phyloP scores from a whole-genome alignment of 2,329 filamentous ascomycete species.

The Scedosporium aurantiacum region DNA sequence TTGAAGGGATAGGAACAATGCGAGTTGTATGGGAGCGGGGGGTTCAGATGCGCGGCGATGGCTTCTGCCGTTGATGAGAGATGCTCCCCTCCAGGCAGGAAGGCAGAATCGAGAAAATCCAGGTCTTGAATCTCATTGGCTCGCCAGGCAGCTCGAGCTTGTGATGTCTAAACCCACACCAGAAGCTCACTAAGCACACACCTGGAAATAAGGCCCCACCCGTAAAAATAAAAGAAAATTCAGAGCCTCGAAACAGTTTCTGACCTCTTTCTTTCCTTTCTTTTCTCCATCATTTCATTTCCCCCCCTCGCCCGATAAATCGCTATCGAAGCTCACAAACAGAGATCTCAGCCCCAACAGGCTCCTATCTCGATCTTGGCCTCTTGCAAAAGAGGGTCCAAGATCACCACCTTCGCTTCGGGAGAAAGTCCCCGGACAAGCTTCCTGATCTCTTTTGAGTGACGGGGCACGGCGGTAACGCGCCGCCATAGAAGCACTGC shows the following conservation, averaged over 20 bases:
- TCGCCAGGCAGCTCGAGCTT: not conserved
- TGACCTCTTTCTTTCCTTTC: constrained; percentile 15
- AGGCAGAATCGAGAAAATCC: not conserved
- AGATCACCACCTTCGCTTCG: constrained; percentile 55
- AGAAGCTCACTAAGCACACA: not conserved
- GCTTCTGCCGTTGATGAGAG: not conserved
- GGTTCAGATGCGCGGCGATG: not conserved
- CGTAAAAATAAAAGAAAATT: constrained; percentile 5
- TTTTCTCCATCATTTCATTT: constrained; percentile 32
- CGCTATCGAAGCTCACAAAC: constrained; percentile 98
- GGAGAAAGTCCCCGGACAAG: constrained; percentile 99
- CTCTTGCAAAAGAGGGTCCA: too few species aligned
- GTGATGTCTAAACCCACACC: not conserved
- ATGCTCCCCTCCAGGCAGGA: not conserved
- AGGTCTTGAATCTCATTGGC: not conserved
- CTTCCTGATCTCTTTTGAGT: constrained; percentile 31
- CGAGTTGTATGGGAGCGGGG: not conserved
- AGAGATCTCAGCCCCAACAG: constrained; percentile 38
- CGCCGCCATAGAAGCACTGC: constrained; percentile 99
- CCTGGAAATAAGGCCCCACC: not conserved
- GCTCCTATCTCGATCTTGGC: constrained; percentile 18
- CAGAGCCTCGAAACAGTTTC: constrained; percentile 8
- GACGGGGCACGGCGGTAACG: constrained; percentile 70
- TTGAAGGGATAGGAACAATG: not conserved
- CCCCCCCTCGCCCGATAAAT: constrained; percentile 98